A percentile compares a stretch with the other conserved stretches of the same genome.
Conservation (phyloP, 495 filamentous ascomycete species). For the Xylaria bambusicola region DNA sequence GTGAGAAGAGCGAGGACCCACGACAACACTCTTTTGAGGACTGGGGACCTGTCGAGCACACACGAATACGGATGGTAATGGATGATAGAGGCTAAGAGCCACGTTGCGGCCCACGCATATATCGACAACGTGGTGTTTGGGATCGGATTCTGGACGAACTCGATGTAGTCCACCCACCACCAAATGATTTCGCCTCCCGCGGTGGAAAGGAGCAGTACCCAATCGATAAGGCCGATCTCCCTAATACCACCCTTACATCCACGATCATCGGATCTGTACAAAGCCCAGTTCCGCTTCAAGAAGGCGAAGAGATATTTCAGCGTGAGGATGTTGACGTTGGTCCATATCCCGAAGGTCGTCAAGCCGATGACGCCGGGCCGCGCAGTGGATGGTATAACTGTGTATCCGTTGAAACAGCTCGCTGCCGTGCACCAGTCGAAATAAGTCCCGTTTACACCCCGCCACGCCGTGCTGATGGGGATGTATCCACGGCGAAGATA, state of each 20-base stretch:
- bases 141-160: neutral
- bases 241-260: neutral
- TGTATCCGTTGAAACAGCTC: neutral
- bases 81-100: constrained; percentile 1
- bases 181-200: neutral
- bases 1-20: constrained; percentile 6
- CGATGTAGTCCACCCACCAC: neutral
- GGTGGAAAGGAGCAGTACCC: neutral
- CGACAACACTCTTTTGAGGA: constrained; percentile 10
- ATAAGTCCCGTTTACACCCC: neutral
- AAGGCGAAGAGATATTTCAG: neutral
- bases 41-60: neutral
- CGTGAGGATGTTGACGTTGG: neutral
- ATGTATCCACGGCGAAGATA: neutral
- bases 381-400: neutral
- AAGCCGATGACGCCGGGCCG: neutral
- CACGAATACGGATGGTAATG: constrained; percentile 16
- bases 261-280: neutral
- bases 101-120: constrained; percentile 9
- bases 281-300: neutral
- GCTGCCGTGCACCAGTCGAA: neutral
- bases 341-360: neutral
- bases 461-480: neutral
- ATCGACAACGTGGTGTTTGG: constrained; percentile 12
- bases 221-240: neutral